Percentiles rank a stretch among this genome's conserved stretches.
phyloP scores from a whole-genome alignment of 2,329 filamentous ascomycete genomes.

The Colletotrichum salicis region DNA sequence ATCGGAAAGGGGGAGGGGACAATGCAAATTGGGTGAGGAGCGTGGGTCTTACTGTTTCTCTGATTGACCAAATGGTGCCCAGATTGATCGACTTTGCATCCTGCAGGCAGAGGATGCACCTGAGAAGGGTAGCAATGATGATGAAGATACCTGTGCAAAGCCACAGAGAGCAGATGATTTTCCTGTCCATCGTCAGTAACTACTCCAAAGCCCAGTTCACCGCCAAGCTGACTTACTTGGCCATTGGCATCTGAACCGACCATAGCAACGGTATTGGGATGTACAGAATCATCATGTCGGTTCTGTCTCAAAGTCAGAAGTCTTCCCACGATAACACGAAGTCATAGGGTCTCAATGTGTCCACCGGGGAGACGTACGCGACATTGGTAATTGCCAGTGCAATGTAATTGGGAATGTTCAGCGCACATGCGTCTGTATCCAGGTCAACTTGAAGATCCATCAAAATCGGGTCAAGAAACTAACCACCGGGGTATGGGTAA shows the following conservation, averaged over 20 bases:
- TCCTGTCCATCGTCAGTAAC: slow-evolving; percentile 28
- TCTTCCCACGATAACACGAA: background rate
- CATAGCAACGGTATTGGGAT: slow-evolving; percentile 40
- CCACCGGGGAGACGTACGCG: slow-evolving; percentile 25
- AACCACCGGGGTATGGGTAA: slow-evolving; percentile 40
- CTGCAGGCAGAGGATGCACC: slow-evolving; percentile 38
- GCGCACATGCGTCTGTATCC: slow-evolving; percentile 37
- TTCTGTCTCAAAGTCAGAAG: slow-evolving; percentile 22
- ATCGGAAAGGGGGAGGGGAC: background rate
- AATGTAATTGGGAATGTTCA: slow-evolving; percentile 37
- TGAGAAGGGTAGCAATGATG: slow-evolving; percentile 41
- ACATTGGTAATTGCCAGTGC: slow-evolving; percentile 40
- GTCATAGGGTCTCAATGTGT: background rate
- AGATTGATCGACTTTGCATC: slow-evolving; percentile 39
- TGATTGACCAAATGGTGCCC: slow-evolving; percentile 42
- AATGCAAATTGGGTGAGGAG: slow-evolving; percentile 5
- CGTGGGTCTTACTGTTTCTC: slow-evolving; percentile 39
- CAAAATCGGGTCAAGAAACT: background rate
- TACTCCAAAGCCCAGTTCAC: background rate
- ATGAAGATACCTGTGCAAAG: slow-evolving; percentile 42
- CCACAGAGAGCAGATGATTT: slow-evolving; percentile 41
- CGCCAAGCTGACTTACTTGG: slow-evolving; percentile 25
- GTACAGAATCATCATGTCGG: slow-evolving; percentile 39
- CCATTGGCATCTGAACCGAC: slow-evolving; percentile 38
- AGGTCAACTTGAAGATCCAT: background rate